phyloP scores from a whole-genome alignment of 2,329 filamentous ascomycete species.

The Fusarium nurragi region DNA sequence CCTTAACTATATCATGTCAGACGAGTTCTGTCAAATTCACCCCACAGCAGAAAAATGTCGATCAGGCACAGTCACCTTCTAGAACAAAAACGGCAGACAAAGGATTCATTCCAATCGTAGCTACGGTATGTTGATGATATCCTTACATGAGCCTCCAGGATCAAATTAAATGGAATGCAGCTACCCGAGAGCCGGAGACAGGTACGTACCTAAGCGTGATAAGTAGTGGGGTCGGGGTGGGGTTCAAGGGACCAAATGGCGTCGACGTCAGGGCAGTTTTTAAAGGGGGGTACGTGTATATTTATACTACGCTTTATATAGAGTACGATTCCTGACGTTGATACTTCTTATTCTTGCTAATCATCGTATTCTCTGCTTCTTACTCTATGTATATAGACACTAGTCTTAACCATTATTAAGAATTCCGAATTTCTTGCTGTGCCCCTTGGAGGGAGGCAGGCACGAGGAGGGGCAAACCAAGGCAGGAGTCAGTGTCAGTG shows the following conservation, averaged over 20 bases:
- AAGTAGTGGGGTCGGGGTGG: conserved; percentile 4
- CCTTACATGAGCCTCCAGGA: neutral
- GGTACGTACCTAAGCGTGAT: conserved; percentile 25
- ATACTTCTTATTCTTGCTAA: no score
- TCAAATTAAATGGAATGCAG: neutral
- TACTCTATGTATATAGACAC: no score
- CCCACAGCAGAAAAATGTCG: neutral
- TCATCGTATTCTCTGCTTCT: no score
- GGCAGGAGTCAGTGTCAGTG: neutral
- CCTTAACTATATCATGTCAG: neutral
- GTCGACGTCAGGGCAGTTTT: conserved; percentile 27
- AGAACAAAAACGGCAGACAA: neutral
- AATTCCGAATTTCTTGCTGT: no score
- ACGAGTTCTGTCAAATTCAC: neutral
- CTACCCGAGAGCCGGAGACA: neutral
- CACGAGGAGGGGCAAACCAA: conserved; percentile 23
- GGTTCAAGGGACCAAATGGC: conserved; percentile 32
- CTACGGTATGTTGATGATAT: neutral
- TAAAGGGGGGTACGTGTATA: neutral
- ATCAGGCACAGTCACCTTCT: neutral
- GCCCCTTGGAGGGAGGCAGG: neutral
- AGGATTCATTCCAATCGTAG: neutral
- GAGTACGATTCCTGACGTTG: no score
- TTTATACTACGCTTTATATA: no score
- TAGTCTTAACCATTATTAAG: no score